Evolutionary conservation across 495 filamentous ascomycete species (phyloP), one percentile per base, ranked within the genome.

Genomic region (Penicillium paxilli): DNA sequence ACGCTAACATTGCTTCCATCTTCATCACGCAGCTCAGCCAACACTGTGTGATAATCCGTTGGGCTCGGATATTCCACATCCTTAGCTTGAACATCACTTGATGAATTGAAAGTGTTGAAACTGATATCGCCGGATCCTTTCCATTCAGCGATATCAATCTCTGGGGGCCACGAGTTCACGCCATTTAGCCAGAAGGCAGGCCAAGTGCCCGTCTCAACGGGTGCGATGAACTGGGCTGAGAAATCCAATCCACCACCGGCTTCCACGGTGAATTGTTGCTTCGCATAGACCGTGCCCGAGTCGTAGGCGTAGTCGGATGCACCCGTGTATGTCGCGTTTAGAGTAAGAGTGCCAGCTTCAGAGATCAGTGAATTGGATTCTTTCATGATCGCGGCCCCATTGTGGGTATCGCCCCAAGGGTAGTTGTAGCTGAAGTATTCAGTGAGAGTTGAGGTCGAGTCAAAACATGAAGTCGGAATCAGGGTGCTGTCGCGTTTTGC

Each of bases 91-190:
- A 83, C 72, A 30, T 72, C 61, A 14, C 70, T 76, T 22, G 73
- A 78, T 8, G 80, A 80, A 55, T 84, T 84, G 63, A 84, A 84
- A 1, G 80, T 84, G 49, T 85, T 85, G 66, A 84, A 84, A 8
- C 72, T 78, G 44, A 85, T 81, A 60, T 82, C 76, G 6, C 81
- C 82, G n/a, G 68, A 73, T 4, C 82, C 81, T 57, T 84, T 85
- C 83, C 83, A 84, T 64, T 84, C 82, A 1, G 80, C 82, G 68
- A 84, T 72, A 53, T 86, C 82, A 32, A 84, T 71, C 73, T 84
- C 83, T 0, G 83, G 82, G 45, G 81, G 82, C 82, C 83, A 86
- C 7, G 74, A 71, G 12, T 75, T 55, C 2, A 78, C 79, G 0
- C 72, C 80, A 19, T 80, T 81, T 25, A 85, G 64, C 83, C 82